These are phyloP conservation scores for Phialophora chinensis DNA, from an alignment of 2,329 filamentous ascomycete species.

Conservation along the genomic window DNA sequence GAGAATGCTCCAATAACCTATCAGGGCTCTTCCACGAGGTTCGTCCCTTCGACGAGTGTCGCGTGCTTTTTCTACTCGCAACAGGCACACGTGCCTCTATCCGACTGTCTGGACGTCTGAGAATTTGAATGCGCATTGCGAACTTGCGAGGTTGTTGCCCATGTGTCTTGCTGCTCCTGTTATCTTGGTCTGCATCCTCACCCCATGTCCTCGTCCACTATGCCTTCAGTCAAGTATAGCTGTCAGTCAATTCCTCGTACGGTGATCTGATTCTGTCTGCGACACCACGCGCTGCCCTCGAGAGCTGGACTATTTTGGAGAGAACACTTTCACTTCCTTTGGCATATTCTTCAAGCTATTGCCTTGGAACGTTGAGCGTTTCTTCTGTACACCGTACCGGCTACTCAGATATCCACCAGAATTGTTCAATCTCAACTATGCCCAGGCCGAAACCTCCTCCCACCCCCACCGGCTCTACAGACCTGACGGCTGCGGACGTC, in stretches of 20 bases:
- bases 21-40: constrained; percentile 29
- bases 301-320: not conserved
- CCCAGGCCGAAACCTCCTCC: constrained; percentile 70
- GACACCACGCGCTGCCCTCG: not conserved
- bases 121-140: constrained; percentile 4
- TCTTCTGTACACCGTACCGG: not conserved
- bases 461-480: constrained; percentile 79
- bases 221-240: not conserved
- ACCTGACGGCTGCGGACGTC: constrained; percentile 72
- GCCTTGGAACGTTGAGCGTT: not conserved
- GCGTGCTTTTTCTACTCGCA: constrained; percentile 27
- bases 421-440: constrained; percentile 54
- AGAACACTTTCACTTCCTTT: not conserved
- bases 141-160: constrained; percentile 12
- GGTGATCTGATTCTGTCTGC: not conserved
- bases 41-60: constrained; percentile 25
- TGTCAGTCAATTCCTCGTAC: not conserved
- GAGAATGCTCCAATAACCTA: constrained; percentile 30
- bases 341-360: not conserved
- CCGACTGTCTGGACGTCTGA: constrained; percentile 26
- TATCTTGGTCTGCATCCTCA: constrained; percentile 3
- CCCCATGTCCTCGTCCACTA: not conserved
- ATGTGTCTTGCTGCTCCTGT: not conserved
- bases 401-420: not conserved
- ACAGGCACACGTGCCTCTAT: constrained; percentile 33